Base-by-base conservation (phyloP, 2,329 filamentous ascomycete species). In the Clonostachys solani region DNA sequence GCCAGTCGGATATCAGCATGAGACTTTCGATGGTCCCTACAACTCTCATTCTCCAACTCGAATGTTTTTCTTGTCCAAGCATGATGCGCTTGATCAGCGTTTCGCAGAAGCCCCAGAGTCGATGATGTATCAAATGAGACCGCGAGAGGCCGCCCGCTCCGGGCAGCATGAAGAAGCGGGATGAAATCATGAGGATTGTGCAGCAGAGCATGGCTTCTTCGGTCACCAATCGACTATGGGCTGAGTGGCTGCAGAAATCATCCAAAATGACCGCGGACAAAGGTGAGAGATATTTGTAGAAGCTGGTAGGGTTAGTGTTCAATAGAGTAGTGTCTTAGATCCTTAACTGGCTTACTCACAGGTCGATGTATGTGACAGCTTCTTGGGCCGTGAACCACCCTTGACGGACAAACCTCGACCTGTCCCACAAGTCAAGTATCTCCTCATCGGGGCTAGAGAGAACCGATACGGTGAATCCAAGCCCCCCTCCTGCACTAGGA, bases 381-480 rank as follows among this genome's bases (percentile, higher is more conserved):
- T 58, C 56, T 46, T 58, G 56, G 2, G 53, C 56, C 0, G 56
- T 58, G 12, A 58, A 58, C 49, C 53, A 58, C 3, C 56, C 56
- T 37, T 58, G 54, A 1, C 56, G 52, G 5, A 58, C 55, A 12
- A 59, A 57, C 4, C 56, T 53, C 33, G 55, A 53, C 40, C 53
- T 59, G 35, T 59, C 56, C 53, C 55, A 56, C 23, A 59, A 35
- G 19, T 57, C 52, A 4, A 60, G 52, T 16, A 43, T 50, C 6
- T 42, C 46, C 23, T 58, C 56, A 3, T 48, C 45, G 1, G 56
- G 53, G 15, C 56, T 49, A 2, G 56, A 58, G 5, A 58, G 44
- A 7, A 33, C 19, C n/a, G 63, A 44, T n/a, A 44, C 42, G 13
- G 23, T 29, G 18, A 44, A 29, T 29, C 23, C 23, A 29, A 29